Evolutionary conservation across 2,329 filamentous ascomycete genomes (phyloP).

Genomic region (Aotearoamyces nothofagi): DNA sequence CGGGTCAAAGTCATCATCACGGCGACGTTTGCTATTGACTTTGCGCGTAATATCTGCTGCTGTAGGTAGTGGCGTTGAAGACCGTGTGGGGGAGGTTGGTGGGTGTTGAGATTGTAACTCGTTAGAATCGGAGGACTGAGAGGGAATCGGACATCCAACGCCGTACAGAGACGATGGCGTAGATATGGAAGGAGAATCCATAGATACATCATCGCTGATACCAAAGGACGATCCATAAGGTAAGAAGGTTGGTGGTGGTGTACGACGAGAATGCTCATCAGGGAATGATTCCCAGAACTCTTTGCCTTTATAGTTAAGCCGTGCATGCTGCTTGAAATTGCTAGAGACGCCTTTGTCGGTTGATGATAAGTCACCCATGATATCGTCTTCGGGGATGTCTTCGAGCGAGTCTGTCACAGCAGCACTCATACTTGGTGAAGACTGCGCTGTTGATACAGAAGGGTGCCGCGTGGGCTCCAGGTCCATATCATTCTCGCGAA

Average conservation of each 20-base stretch:
- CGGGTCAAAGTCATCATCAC: constrained; percentile 84
- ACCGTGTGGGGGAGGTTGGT: constrained; percentile 16
- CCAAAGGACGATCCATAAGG: constrained; percentile 42
- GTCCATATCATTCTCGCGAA: constrained; percentile 73
- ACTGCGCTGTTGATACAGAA: constrained; percentile 41
- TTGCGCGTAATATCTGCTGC: constrained; percentile 65
- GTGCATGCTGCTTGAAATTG: constrained; percentile 61
- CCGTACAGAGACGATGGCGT: constrained; percentile 9
- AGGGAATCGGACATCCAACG: constrained; percentile 10
- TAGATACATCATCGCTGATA: constrained; percentile 54
- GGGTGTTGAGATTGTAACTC: constrained; percentile 5
- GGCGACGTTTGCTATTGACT: constrained; percentile 66
- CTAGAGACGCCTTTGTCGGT: constrained; percentile 28
- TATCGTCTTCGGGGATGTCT: constrained; percentile 54
- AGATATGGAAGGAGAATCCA: constrained; percentile 47
- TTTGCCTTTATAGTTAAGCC: constrained; percentile 55
- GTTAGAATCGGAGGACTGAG: constrained; percentile 6
- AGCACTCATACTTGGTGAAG: constrained; percentile 51
- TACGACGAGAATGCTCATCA: constrained; percentile 35
- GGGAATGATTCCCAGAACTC: constrained; percentile 73
- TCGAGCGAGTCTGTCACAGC: constrained; percentile 48
- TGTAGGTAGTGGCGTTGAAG: constrained; percentile 29
- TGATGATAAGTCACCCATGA: constrained; percentile 37
- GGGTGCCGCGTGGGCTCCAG: constrained; percentile 30
- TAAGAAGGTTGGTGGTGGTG: constrained; percentile 34